Conservation (phyloP, 1,284 basidiomycete genomes). For the Ganoderma lucidum region DNA sequence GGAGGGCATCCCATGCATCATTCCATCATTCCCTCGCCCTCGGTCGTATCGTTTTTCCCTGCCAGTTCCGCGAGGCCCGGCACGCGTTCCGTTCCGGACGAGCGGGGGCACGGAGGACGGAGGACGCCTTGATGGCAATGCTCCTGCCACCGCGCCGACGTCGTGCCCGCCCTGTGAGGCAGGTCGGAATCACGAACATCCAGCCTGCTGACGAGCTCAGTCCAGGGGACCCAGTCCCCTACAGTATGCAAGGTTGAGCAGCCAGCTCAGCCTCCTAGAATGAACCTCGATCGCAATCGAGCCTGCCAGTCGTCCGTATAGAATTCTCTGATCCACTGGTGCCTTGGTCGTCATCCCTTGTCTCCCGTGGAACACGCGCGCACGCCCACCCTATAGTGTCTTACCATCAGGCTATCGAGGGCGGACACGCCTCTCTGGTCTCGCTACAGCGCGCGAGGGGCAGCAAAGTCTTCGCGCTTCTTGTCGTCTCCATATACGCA, state of each 20-base stretch:
- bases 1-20: neutral
- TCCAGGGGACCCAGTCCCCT: no score
- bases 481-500: neutral
- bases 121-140: slow-evolving; percentile 2
- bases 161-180: neutral
- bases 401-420: neutral
- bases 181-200: neutral
- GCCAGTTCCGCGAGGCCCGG: neutral
- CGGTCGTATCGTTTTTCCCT: neutral
- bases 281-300: slow-evolving; percentile 9
- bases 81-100: neutral
- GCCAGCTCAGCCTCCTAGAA: neutral
- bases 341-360: no score
- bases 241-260: neutral
- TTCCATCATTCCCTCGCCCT: neutral
- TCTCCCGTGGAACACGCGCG: neutral
- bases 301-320: neutral
- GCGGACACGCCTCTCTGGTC: neutral
- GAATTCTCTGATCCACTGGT: slow-evolving; percentile 11
- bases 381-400: neutral
- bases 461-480: neutral
- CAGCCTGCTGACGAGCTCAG: neutral
- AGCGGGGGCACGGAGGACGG: neutral
- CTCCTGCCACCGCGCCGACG: neutral
- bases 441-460: neutral